Percentiles rank a stretch among this genome's conserved stretches.
Evolutionary conservation across 2,329 filamentous ascomycete genomes (phyloP).

Genomic region (Botryosphaeria dothidea): DNA sequence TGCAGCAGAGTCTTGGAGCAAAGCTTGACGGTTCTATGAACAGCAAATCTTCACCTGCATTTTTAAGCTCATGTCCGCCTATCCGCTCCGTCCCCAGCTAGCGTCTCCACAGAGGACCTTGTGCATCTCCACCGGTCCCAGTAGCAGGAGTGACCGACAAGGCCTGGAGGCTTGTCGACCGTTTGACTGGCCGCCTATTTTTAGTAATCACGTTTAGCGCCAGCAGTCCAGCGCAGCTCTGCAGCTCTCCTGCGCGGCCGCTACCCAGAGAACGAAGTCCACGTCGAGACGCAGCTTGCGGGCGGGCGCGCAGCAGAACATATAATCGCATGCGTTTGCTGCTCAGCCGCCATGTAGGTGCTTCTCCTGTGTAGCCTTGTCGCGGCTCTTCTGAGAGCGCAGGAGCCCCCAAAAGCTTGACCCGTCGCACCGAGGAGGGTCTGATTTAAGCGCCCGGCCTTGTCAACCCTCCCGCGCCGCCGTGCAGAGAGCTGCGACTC

Average conservation of each 20-base stretch:
- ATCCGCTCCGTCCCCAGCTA: background rate
- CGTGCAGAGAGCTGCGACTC: background rate
- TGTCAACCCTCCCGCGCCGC: slow-evolving; percentile 2
- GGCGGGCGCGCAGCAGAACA: background rate
- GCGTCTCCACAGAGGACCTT: background rate
- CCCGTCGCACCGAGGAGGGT: slow-evolving; percentile 5
- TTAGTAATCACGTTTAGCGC: slow-evolving; percentile 13
- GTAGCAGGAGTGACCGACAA: background rate
- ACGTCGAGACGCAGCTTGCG: background rate
- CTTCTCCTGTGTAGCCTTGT: background rate
- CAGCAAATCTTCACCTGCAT: slow-evolving; percentile 1
- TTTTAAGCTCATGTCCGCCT: slow-evolving; percentile 4
- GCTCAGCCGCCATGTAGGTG: background rate
- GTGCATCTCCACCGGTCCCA: background rate
- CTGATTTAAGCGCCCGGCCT: slow-evolving; percentile 18
- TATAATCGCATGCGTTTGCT: slow-evolving; percentile 1
- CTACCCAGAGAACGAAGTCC: background rate
- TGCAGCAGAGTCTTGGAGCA: background rate
- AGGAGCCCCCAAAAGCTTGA: slow-evolving; percentile 14
- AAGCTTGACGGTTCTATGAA: background rate
- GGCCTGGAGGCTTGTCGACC: background rate
- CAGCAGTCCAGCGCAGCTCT: background rate
- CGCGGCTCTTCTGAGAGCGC: slow-evolving; percentile 10
- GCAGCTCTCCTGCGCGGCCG: background rate
- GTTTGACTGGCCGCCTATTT: slow-evolving; percentile 6